Percentiles rank a stretch among this genome's conserved stretches.
Evolutionary conservation across 2,329 filamentous ascomycete genomes (phyloP).

Genomic region (Raffaelea deltoideospora): DNA sequence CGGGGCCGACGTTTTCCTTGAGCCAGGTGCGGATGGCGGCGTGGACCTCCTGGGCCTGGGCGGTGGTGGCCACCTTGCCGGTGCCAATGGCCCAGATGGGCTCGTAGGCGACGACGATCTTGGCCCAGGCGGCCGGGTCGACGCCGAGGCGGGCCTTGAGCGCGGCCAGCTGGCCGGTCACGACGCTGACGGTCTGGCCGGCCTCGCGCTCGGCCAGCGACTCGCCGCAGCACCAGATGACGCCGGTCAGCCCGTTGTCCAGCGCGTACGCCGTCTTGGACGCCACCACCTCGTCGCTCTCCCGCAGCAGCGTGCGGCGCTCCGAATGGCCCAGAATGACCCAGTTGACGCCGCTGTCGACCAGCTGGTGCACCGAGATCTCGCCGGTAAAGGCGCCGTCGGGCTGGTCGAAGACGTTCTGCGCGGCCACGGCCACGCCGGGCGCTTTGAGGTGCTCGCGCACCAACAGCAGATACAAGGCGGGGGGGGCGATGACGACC

Average conservation of each 20-base stretch:
- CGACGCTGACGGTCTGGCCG: conserved; percentile 70
- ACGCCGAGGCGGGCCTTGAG: conserved; percentile 51
- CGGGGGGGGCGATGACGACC: conserved; percentile 84
- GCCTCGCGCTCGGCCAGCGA: conserved; percentile 82
- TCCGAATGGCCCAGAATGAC: conserved; percentile 88
- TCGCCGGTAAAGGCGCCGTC: conserved; percentile 96
- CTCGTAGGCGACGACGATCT: conserved; percentile 95
- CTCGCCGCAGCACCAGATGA: conserved; percentile 97
- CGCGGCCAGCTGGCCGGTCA: conserved; percentile 72
- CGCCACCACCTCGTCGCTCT: conserved; percentile 74
- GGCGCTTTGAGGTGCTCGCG: conserved; percentile 60
- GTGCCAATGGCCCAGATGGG: conserved; percentile 95
- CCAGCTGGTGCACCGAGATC: conserved; percentile 82
- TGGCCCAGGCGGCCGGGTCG: conserved; percentile 55
- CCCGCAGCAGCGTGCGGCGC: conserved; percentile 76
- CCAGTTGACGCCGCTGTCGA: conserved; percentile 81
- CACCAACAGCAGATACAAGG: conserved; percentile 79
- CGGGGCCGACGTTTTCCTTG: conserved; percentile 56
- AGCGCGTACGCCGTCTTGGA: conserved; percentile 89
- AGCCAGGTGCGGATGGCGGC: conserved; percentile 85
- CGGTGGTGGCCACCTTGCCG: conserved; percentile 76
- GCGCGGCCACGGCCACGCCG: conserved; percentile 76
- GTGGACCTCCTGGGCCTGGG: conserved; percentile 90
- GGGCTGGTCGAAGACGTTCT: conserved; percentile 96
- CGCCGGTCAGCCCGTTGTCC: conserved; percentile 61